These are phyloP conservation scores for Talaromyces albobiverticillius DNA, from an alignment of 2,329 filamentous ascomycete genomes.

Conservation along the genomic window DNA sequence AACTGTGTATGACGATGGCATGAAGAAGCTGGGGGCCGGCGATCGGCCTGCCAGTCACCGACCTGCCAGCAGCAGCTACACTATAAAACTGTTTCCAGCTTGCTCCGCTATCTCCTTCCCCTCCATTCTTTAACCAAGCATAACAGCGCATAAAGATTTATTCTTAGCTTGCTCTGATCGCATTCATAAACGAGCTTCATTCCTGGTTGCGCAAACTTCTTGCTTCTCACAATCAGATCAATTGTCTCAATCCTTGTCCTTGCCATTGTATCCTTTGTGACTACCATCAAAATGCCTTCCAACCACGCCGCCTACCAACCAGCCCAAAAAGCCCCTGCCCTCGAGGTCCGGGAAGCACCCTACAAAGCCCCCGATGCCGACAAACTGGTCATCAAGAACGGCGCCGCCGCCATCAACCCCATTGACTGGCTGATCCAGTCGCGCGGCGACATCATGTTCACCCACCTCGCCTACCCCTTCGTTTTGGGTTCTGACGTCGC, in stretches of 20 bases:
- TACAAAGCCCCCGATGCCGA: constrained; percentile 32
- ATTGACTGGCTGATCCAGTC: constrained; percentile 41
- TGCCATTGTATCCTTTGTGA: not conserved
- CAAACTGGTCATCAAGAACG: constrained; percentile 41
- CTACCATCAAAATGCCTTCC: constrained; percentile 12
- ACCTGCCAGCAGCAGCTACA: not conserved
- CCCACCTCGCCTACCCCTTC: constrained; percentile 22
- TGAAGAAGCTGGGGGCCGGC: not conserved
- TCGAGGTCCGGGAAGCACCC: constrained; percentile 36
- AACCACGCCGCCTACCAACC: constrained; percentile 37
- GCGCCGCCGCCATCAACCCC: constrained; percentile 43
- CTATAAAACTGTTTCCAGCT: constrained; percentile 5
- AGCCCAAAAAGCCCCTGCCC: constrained; percentile 26
- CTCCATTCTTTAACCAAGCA: not conserved
- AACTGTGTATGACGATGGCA: too few species aligned
- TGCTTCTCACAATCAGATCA: not conserved
- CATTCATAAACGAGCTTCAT: not conserved
- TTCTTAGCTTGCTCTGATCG: not conserved
- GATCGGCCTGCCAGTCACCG: too few species aligned
- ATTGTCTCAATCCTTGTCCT: not conserved
- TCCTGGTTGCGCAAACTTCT: not conserved
- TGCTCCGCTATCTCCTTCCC: not conserved
- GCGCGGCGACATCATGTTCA: constrained; percentile 25
- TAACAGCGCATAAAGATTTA: not conserved
- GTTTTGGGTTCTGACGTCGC: constrained; percentile 27